Base-by-base conservation (phyloP, 805 yeast species). In the Kodamaea jinghongensis region DNA sequence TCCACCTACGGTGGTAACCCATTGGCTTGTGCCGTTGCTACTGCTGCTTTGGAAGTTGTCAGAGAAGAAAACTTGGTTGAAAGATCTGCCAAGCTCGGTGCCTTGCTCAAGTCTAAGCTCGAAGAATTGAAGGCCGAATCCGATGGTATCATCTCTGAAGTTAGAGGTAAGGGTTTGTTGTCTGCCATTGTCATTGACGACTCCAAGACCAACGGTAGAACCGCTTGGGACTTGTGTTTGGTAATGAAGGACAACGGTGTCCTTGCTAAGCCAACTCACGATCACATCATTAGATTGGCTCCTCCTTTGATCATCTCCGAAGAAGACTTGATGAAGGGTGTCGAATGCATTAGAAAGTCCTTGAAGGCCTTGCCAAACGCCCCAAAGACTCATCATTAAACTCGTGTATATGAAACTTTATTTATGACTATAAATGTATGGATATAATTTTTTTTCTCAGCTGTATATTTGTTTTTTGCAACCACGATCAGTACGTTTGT, bases 1-100 rank as follows among this genome's bases (percentile, higher is more conserved):
- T 90, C 97, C 20, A 91, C 98, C 15, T 91, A 86, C 61, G 98
- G 98, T 65, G 98, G 98, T 63, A 91, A 89, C 70, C 96, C 98
- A 49, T 76, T 91, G 60, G 91, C 96, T 15, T 87, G 95, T 50
- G 77, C 87, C 41, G 96, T 88, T 14, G 93, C 97, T 45, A 81
- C 87, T 60, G 96, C 96, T 43, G 96, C 98, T 8, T 73, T 91
- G 49, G 77, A 88, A 53, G 98, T 91, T 39, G 87, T 91, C 41
- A 78, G 75, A 61, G 95, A 91, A 52, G 98, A 91, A 67, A 74
- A 81, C 17, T 75, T 91, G 55, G 89, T 83, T 29, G 86, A 86
- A 56, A 79, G 95, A 64, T 81, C 97, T 4, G 65, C 63, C 17
- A 71, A 66, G 23, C 73, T 87, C 50, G 98, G 98, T 48, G 75